Base-by-base conservation (phyloP, 306 rosid species). In the Trifolium dubium region DNA sequence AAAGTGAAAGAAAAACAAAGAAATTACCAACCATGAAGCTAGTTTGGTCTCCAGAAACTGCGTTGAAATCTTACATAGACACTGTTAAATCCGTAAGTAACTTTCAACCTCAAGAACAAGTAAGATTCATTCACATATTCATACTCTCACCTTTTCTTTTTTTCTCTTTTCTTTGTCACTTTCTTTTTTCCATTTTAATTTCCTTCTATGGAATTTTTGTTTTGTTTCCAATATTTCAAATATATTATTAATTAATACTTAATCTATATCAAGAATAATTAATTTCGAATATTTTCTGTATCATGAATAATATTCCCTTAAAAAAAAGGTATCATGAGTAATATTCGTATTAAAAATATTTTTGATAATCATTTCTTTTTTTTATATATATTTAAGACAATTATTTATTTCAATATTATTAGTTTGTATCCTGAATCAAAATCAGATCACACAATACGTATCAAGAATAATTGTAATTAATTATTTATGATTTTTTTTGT, bases 1-100 rank as follows among this genome's bases (percentile, higher is more conserved):
- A 17, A 14, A 70, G 18, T 56, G 14, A 56, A 4, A 30, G 55
- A 28, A 63, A 63, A 0, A 29, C 7, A 47, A 0, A 31, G 10
- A 64, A 30, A 2, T 12, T 4, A 47, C 3, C n/a, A 70, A 58
- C n/a, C 77, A 92, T 92, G 98, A 92, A 90, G 97, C 98, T 92
- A 17, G 82, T 84, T 74, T 92, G 98, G 98, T 90, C 95, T 8
- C 97, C 97, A n/a, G 97, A 92, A 75, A 74, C 85, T 5, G 96
- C 98, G 60, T 87, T 87, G 3, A 83, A 86, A 72, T 89, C 98
- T 37, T 92, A 90, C 72, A 58, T 92, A 39, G 96, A 88, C 58
- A 92, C 98, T 8, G 89, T 92, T 1, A 83, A 89, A 86, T 78
- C 95, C 7, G 98, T 92, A 86, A 88, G 90, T 56, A 64, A 5